These are phyloP conservation scores for Trypanosomatidae sp. DNA, from an alignment of 208 protist genomes.

Conservation along the genomic window DNA sequence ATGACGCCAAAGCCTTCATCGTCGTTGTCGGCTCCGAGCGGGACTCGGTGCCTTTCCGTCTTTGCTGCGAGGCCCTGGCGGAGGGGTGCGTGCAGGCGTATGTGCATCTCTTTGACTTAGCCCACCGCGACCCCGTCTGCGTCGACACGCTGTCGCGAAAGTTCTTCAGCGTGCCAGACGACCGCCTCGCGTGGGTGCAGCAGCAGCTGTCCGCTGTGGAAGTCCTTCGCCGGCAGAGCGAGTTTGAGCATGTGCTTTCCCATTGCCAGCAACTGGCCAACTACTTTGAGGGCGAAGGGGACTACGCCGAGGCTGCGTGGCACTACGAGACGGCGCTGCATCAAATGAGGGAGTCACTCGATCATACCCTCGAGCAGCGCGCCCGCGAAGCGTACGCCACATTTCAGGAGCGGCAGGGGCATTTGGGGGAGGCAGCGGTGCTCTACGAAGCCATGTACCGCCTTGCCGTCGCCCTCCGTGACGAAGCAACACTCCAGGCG, in stretches of 20 bases:
- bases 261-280: conserved; percentile 67
- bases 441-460: conserved; percentile 70
- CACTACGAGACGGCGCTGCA: conserved; percentile 68
- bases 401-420: conserved; percentile 69
- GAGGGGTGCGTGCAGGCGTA: conserved; percentile 84
- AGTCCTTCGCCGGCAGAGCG: conserved; percentile 80
- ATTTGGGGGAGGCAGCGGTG: conserved; percentile 47
- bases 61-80: conserved; percentile 80
- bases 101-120: conserved; percentile 83
- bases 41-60: conserved; percentile 68
- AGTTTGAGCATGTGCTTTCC: conserved; percentile 67
- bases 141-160: conserved; percentile 78
- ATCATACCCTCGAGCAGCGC: conserved; percentile 60
- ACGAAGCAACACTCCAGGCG: conserved; percentile 37
- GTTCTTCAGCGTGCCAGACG: conserved; percentile 72
- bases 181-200: conserved; percentile 79
- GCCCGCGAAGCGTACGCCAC: conserved; percentile 51
- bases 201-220: conserved; percentile 71
- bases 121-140: conserved; percentile 85
- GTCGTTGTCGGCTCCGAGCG: conserved; percentile 65
- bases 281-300: conserved; percentile 83
- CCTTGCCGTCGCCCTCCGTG: conserved; percentile 56
- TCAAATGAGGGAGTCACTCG: conserved; percentile 76
- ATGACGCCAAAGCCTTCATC: conserved; percentile 13
- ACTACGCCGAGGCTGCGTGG: conserved; percentile 74